Evolutionary conservation across 1,284 basidiomycete species (phyloP).

Genomic region (Boletus holoroseus): DNA sequence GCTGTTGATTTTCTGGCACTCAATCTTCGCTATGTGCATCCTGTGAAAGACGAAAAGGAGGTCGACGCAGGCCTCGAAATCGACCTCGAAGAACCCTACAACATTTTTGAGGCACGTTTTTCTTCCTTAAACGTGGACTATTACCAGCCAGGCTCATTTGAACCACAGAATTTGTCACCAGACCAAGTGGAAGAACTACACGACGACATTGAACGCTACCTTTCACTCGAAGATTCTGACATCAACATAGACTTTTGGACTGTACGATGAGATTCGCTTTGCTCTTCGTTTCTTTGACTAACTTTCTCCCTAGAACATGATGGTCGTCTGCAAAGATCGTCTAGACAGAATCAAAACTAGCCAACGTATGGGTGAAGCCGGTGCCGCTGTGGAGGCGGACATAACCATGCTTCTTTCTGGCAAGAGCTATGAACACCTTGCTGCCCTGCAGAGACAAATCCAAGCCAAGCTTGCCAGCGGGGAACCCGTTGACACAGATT

Average conservation of each 20-base stretch:
- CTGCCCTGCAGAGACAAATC: slow-evolving; percentile 78
- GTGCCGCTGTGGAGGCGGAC: slow-evolving; percentile 76
- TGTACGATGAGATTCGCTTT: slow-evolving; percentile 43
- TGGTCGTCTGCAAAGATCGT: slow-evolving; percentile 91
- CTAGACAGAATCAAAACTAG: slow-evolving; percentile 70
- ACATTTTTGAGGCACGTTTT: slow-evolving; percentile 77
- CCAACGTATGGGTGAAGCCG: slow-evolving; percentile 57
- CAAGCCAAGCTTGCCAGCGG: slow-evolving; percentile 85
- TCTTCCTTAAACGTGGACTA: not conserved
- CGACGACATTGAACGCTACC: slow-evolving; percentile 90
- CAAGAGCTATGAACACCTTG: slow-evolving; percentile 81
- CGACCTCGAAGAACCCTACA: slow-evolving; percentile 96
- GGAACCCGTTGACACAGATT: slow-evolving; percentile 95
- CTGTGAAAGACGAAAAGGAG: slow-evolving; percentile 57
- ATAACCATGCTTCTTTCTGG: slow-evolving; percentile 69
- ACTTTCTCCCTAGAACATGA: slow-evolving; percentile 69
- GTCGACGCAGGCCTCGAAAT: slow-evolving; percentile 91
- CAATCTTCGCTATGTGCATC: slow-evolving; percentile 84
- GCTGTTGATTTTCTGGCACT: slow-evolving; percentile 92
- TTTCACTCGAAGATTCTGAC: slow-evolving; percentile 80
- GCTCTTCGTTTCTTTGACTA: slow-evolving; percentile 7
- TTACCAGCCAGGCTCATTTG: slow-evolving; percentile 19
- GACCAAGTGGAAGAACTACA: slow-evolving; percentile 92
- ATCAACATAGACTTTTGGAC: slow-evolving; percentile 97
- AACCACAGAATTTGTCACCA: slow-evolving; percentile 69